Conservation (phyloP, 2,329 filamentous ascomycete genomes). For the Ophiostoma sp. region DNA sequence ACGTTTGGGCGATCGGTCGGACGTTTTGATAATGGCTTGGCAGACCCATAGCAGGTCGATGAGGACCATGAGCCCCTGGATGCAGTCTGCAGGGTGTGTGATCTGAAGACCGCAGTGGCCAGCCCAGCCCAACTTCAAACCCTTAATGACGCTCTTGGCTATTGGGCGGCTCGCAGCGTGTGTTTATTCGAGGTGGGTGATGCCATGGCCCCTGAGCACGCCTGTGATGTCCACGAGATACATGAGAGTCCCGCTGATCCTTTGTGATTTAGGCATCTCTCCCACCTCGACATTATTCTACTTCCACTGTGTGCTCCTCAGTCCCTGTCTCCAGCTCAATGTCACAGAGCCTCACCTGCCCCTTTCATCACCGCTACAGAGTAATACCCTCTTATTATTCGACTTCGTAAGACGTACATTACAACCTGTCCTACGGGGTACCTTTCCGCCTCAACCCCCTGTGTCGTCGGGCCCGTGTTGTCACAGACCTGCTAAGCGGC, state of each 20-base stretch:
- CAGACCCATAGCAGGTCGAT: background rate
- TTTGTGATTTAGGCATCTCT: background rate
- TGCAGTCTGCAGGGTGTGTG: background rate
- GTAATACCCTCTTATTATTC: background rate
- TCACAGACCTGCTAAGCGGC: slow-evolving; percentile 7
- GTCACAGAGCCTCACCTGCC: slow-evolving; percentile 9
- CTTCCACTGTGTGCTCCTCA: background rate
- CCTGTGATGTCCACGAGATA: too few relatives aligned
- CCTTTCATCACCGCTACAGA: background rate
- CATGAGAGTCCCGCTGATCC: background rate
- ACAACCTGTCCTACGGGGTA: too few relatives aligned
- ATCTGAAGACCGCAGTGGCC: background rate
- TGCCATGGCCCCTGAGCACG: background rate
- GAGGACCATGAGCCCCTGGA: background rate
- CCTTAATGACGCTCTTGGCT: background rate
- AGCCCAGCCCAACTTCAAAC: slow-evolving; percentile 7
- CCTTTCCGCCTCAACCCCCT: background rate
- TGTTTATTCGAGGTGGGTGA: background rate
- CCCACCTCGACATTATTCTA: background rate
- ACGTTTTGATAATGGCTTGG: slow-evolving; percentile 8
- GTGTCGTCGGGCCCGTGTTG: background rate
- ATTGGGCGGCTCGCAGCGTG: background rate
- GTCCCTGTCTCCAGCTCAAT: slow-evolving; percentile 4
- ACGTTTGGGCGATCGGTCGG: slow-evolving; percentile 12
- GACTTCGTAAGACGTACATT: too few relatives aligned